Base-by-base conservation (phyloP, 306 rosid genomes). In the Lupinus albus region DNA sequence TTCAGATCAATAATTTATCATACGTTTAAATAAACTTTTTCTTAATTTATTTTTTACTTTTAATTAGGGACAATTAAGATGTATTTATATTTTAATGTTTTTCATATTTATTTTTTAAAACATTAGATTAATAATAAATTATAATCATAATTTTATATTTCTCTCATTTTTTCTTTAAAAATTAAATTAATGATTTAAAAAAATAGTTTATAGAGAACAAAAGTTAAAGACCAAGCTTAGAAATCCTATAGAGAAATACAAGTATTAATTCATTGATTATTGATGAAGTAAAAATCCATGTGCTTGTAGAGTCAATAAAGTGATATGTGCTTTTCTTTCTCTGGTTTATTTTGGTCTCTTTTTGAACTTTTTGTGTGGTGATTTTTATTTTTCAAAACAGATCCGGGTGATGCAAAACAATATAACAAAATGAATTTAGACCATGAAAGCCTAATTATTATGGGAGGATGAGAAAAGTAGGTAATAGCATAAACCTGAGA, bases 251-350 rank as follows among this genome's bases (percentile, higher is more conserved):
- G 12, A 39, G 4, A 39, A 6, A 38, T 3, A 42, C 3, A 39
- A 11, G 50, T n/a, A 4, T 55, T 64, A 12, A 64, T 45, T 46
- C 59, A 55, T 74, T 57, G 35, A 57, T 74, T 66, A 66, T 56
- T 56, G 15, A 11, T 15, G 21, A 74, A 58, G 68, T 61, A 42
- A 42, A 39, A 67, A 66, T 36, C 18, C 3, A 16, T 38, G 16
- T 66, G 58, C 18, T 9, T 44, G 70, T 46, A 16, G 13, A 5
- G 12, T 8, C 8, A 63, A 74, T 49, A 33, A 64, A 64, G 78
- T 33, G 57, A 54, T 64, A 45, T 74, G 33, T 55, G 51, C 53
- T 20, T 74, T 74, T 64, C 72, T 33, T 64, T 54, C 28, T 10
- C 39, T 16, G 7, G 16, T 63, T 47, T 20, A 7, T 39, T 52